A percentile compares a stretch with the other conserved stretches of the same genome.
phyloP scores from a whole-genome alignment of 2,329 filamentous ascomycete species.

The Alternaria brassicicola region DNA sequence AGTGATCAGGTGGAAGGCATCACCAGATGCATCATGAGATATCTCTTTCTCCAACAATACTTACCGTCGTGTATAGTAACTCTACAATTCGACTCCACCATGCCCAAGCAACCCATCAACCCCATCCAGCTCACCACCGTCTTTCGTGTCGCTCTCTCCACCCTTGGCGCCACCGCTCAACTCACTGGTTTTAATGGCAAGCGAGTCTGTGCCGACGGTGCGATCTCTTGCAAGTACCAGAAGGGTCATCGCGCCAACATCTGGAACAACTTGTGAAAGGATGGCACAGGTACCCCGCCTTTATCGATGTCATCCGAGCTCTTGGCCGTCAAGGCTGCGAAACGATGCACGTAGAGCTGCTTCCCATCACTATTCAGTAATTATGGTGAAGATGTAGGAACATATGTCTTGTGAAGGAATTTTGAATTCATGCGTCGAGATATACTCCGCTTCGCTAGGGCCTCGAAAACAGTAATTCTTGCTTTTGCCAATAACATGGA shows the following conservation, averaged over 20 bases:
- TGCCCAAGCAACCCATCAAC: too few species aligned
- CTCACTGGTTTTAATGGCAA: not conserved
- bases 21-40: too few species aligned
- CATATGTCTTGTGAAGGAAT: not conserved
- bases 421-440: not conserved
- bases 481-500: not conserved
- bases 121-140: not conserved
- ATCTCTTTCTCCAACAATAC: too few species aligned
- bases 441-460: not conserved
- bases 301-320: not conserved
- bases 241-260: not conserved
- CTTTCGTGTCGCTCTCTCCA: not conserved
- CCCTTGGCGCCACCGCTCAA: not conserved
- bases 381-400: not conserved
- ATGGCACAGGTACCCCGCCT: not conserved
- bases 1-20: too few species aligned
- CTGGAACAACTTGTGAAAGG: not conserved
- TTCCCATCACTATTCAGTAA: conserved; percentile 1
- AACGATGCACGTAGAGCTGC: not conserved
- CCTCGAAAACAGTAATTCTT: not conserved
- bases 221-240: not conserved
- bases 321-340: not conserved
- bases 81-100: not conserved
- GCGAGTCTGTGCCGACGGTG: not conserved
- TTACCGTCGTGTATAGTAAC: not conserved